phyloP scores from a whole-genome alignment of 2,329 filamentous ascomycete species.

The Xylariaceae sp. region DNA sequence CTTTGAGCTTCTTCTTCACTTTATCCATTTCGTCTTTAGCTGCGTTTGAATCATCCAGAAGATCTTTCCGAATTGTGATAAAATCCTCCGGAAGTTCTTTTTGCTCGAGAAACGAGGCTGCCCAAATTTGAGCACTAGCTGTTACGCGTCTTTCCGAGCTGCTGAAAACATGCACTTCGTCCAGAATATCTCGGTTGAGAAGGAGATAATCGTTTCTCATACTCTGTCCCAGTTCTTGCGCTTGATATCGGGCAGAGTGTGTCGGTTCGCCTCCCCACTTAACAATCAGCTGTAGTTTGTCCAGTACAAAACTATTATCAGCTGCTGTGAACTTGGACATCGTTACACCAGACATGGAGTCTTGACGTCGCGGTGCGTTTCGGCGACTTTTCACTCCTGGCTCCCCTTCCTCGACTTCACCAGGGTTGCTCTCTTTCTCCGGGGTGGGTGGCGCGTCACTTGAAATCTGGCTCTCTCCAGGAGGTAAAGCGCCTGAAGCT shows the following conservation, averaged over 20 bases:
- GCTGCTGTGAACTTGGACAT: conserved; percentile 91
- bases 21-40: conserved; percentile 99
- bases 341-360: conserved; percentile 85
- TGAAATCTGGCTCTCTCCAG: conserved; percentile 20
- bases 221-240: conserved; percentile 90
- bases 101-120: conserved; percentile 80
- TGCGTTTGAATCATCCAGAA: conserved; percentile 95
- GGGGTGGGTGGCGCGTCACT: conserved; percentile 9
- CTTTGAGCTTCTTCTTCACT: conserved; percentile 98
- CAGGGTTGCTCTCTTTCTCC: conserved; percentile 7
- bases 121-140: conserved; percentile 95
- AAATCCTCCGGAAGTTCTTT: conserved; percentile 83
- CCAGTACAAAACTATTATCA: conserved; percentile 87
- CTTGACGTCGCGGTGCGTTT: conserved; percentile 60
- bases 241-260: conserved; percentile 93
- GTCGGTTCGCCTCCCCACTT: conserved; percentile 99
- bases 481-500: conserved; percentile 21
- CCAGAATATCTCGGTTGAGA: conserved; percentile 87
- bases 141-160: conserved; percentile 93
- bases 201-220: conserved; percentile 93
- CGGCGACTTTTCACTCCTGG: conserved; percentile 35
- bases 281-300: conserved; percentile 95
- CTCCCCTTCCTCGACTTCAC: conserved; percentile 19
- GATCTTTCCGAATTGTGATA: conserved; percentile 88
- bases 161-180: conserved; percentile 92